phyloP scores from a whole-genome alignment of 192 early-diverging fungal genomes.

The Dimargaris cristalligena region DNA sequence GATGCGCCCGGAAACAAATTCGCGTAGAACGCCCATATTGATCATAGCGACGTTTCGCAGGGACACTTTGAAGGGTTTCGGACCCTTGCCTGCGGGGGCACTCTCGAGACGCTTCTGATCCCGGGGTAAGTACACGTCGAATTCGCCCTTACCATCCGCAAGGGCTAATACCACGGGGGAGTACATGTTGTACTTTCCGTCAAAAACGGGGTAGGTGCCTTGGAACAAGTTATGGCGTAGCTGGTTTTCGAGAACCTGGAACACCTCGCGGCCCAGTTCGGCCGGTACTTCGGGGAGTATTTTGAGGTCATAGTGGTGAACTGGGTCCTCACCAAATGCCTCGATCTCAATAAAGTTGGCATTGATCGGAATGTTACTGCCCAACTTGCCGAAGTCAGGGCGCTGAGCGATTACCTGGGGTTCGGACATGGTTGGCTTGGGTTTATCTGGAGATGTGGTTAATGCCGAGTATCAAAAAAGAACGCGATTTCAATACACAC shows the following conservation, averaged over 20 bases:
- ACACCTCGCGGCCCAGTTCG: constrained; percentile 51
- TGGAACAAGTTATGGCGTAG: constrained; percentile 33
- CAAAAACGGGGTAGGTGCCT: constrained; percentile 54
- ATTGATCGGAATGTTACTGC: too few relatives aligned
- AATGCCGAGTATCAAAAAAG: too few relatives aligned
- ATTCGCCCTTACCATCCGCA: constrained; percentile 33
- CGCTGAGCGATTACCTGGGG: too few relatives aligned
- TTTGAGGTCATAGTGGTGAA: constrained; percentile 79
- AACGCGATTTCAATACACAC: too few relatives aligned
- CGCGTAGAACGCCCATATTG: constrained; percentile 25
- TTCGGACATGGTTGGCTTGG: too few relatives aligned
- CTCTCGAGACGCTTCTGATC: background rate
- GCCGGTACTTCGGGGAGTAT: constrained; percentile 59
- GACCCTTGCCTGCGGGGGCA: constrained; percentile 17
- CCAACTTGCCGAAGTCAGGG: too few relatives aligned
- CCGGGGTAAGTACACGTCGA: constrained; percentile 26
- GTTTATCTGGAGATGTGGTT: too few relatives aligned
- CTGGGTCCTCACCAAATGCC: constrained; percentile 37
- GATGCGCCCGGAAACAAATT: constrained; percentile 16
- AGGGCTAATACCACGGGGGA: constrained; percentile 35
- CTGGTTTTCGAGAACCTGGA: constrained; percentile 40
- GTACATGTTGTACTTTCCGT: constrained; percentile 69
- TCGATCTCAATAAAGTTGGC: constrained; percentile 69
- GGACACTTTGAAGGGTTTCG: constrained; percentile 35
- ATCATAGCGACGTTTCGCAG: constrained; percentile 38